Base-by-base conservation (phyloP, 1,139 yeast species). In the Geotrichum histeridarum region DNA sequence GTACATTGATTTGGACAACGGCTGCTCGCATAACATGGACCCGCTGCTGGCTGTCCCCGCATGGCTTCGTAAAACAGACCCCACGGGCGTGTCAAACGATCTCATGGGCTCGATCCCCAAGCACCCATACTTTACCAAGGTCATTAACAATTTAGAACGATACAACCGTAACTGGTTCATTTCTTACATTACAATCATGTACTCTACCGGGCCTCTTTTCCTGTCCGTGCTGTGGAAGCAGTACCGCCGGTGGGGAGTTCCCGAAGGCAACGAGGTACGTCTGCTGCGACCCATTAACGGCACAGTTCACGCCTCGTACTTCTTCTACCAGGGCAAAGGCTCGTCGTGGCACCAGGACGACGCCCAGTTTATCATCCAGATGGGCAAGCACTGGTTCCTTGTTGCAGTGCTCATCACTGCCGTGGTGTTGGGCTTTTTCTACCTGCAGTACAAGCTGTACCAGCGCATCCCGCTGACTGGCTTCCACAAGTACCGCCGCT, bases 101-200 rank as follows among this genome's bases (percentile, higher is more conserved):
- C 90, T 90, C 22, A 86, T 90, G 95, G 96, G 96, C 11, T 74
- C 94, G 2, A 82, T 86, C 12, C 96, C 95, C 35, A 75, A 77
- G 53, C 98, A 90, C 70, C 95, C 96, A 1, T 88, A 89, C 72
- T 89, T 88, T 73, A 68, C 77, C 51, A 84, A 84, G 67, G 86
- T 79, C 15, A 78, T 89, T 60, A 83, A 83, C 59, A 79, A 78
- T 54, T 75, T 90, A 59, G 71, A 81, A 60, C 75, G 70, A 51
- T 89, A 86, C 70, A 60, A 66, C 56, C 63, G 59, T 51, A 65
- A 65, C 61, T 66, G 65, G 65, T 48, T 65, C 38, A 81, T 88
- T 30, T 96, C 97, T 14, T 90, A 90, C 71, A 75, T 90, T 58
- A 90, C 97, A 41, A 89, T 90, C 68, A 90, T 90, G 96, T 86